Percentiles rank a stretch among this genome's conserved stretches.
These are phyloP conservation scores for Saccharum spontaneum DNA, from an alignment of 176 grass and related monocot species.

Conservation along the genomic window DNA sequence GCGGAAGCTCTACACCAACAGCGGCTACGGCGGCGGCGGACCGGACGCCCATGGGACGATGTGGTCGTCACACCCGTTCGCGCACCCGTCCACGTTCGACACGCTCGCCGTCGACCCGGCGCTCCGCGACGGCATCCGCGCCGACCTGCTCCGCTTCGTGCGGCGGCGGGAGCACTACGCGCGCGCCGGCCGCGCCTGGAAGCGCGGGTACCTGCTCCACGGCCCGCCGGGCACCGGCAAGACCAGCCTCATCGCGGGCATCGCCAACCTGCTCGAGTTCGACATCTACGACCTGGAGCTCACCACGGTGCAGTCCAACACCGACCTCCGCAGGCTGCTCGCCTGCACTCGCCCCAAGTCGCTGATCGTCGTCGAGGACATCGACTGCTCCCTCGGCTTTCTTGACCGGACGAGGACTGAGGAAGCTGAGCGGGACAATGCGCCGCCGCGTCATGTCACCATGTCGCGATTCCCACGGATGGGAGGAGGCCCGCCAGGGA, in stretches of 20 bases:
- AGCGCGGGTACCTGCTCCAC: slow-evolving; percentile 75
- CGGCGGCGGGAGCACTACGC: slow-evolving; percentile 47
- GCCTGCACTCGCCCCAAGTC: slow-evolving; percentile 65
- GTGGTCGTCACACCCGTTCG: slow-evolving; percentile 55
- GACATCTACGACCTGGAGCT: slow-evolving; percentile 92
- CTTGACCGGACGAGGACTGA: slow-evolving; percentile 40
- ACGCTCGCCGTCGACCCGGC: slow-evolving; percentile 57
- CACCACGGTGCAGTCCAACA: slow-evolving; percentile 63
- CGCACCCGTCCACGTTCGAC: slow-evolving; percentile 61
- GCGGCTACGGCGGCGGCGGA: neutral
- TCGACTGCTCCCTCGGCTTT: slow-evolving; percentile 78
- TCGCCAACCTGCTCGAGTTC: slow-evolving; percentile 86
- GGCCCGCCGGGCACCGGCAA: slow-evolving; percentile 82
- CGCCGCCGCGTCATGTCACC: neutral
- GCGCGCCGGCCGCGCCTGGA: slow-evolving; percentile 62
- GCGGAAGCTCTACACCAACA: slow-evolving; percentile 56
- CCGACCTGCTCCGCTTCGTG: slow-evolving; percentile 57
- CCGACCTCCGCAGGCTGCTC: slow-evolving; percentile 59
- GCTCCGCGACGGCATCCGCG: slow-evolving; percentile 47
- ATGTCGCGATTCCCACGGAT: neutral
- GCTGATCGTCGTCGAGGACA: slow-evolving; percentile 75
- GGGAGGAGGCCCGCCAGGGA: neutral
- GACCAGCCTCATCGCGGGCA: slow-evolving; percentile 79
- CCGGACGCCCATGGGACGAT: slow-evolving; percentile 33
- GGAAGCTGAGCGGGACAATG: neutral